phyloP scores from a whole-genome alignment of 2,329 filamentous ascomycete genomes.

The Penicillium expansum region DNA sequence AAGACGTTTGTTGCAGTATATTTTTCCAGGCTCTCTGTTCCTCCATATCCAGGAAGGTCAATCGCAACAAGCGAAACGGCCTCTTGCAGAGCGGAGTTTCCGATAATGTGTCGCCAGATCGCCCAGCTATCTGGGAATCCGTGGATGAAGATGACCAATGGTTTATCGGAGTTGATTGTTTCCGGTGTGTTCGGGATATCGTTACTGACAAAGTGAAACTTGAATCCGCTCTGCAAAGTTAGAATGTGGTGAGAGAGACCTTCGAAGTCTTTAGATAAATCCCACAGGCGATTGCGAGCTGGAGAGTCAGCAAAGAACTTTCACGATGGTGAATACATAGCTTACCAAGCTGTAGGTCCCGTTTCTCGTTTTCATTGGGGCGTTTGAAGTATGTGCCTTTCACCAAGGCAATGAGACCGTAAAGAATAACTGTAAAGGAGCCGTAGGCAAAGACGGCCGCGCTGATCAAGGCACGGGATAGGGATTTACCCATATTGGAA shows the following conservation, averaged over 20 bases:
- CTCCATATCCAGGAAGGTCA: conserved; percentile 59
- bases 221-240: conserved; percentile 48
- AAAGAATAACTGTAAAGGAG: conserved; percentile 36
- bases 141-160: conserved; percentile 56
- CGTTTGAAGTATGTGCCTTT: conserved; percentile 39
- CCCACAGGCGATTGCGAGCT: conserved; percentile 57
- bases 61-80: conserved; percentile 52
- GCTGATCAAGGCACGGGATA: conserved; percentile 20
- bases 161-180: conserved; percentile 24
- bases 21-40: conserved; percentile 51
- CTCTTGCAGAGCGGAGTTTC: conserved; percentile 37
- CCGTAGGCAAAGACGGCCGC: conserved; percentile 33
- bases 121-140: conserved; percentile 60
- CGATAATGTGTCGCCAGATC: conserved; percentile 53
- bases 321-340: neutral
- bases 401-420: conserved; percentile 29
- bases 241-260: conserved; percentile 54
- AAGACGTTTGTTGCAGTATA: conserved; percentile 54
- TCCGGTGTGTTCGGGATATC: conserved; percentile 24
- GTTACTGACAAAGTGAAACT: conserved; percentile 56
- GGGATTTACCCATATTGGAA: conserved; percentile 22
- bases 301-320: neutral
- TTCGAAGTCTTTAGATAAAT: conserved; percentile 48
- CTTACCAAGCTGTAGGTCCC: conserved; percentile 44
- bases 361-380: conserved; percentile 39